These are phyloP conservation scores for Pichia nanzhaoensis DNA, from an alignment of 805 yeast species.

Conservation along the genomic window DNA sequence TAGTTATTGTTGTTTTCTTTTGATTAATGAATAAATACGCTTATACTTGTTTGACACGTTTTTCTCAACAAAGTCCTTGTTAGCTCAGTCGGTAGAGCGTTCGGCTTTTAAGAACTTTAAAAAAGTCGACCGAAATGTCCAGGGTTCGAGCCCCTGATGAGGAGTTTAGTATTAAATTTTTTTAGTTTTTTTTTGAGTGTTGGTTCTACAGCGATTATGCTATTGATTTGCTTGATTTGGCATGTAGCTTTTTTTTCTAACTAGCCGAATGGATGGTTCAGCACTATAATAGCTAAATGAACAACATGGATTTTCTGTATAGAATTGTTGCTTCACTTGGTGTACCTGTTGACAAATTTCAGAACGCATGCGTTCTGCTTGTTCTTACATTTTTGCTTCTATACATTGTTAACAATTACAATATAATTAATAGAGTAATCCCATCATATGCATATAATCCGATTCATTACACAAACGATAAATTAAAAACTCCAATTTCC, in stretches of 20 bases:
- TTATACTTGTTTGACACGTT: too few species aligned
- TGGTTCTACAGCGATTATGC: too few species aligned
- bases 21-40: too few species aligned
- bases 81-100: slow-evolving; percentile 69
- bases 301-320: neutral
- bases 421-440: slow-evolving; percentile 11
- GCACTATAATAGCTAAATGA: neutral
- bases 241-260: too few species aligned
- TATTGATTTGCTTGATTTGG: neutral
- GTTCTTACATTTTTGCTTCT: slow-evolving; percentile 3
- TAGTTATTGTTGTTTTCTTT: too few species aligned
- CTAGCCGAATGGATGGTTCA: neutral
- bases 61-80: slow-evolving; percentile 17
- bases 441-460: slow-evolving; percentile 14
- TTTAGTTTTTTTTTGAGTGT: too few species aligned
- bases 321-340: neutral
- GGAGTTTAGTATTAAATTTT: slow-evolving; percentile 30
- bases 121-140: slow-evolving; percentile 48
- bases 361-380: slow-evolving; percentile 10
- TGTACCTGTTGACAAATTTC: neutral
- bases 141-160: slow-evolving; percentile 58
- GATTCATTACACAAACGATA: slow-evolving; percentile 3
- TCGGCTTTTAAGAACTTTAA: slow-evolving; percentile 46
- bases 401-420: slow-evolving; percentile 6
- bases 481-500: slow-evolving; percentile 7